Conservation (phyloP, 108 stramenopile genomes). For the Cyclostephanos invisitatus region DNA sequence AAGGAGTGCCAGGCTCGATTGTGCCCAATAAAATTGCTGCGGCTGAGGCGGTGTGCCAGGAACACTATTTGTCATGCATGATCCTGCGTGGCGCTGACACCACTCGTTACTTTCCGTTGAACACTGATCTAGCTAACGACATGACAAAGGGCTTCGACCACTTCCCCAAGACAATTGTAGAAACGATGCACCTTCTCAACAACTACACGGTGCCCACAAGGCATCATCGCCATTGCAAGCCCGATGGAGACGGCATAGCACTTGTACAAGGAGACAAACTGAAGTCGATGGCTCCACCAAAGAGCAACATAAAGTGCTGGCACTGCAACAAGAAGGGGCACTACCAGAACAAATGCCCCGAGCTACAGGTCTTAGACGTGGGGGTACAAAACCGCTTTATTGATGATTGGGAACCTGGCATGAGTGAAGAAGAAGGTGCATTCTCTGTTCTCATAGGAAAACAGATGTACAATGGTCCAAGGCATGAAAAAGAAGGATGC, state of each 20-base stretch:
- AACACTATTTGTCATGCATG: neutral
- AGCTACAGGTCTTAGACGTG: no score
- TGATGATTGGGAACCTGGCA: no score
- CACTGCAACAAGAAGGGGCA: no score
- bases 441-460: neutral
- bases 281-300: no score
- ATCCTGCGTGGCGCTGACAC: neutral
- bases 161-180: neutral
- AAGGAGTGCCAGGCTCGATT: no score
- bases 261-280: neutral
- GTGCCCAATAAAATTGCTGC: no score
- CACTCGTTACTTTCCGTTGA: neutral
- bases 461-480: no score
- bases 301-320: no score
- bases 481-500: neutral
- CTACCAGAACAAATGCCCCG: no score
- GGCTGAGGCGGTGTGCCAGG: neutral
- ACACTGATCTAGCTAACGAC: neutral
- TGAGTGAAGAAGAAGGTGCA: neutral
- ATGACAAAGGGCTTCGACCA: neutral
- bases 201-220: neutral
- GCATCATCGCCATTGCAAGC: neutral
- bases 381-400: no score
- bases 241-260: neutral
- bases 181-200: neutral